Conservation (phyloP, 2,329 filamentous ascomycete genomes). For the Hypoxylon sp. region DNA sequence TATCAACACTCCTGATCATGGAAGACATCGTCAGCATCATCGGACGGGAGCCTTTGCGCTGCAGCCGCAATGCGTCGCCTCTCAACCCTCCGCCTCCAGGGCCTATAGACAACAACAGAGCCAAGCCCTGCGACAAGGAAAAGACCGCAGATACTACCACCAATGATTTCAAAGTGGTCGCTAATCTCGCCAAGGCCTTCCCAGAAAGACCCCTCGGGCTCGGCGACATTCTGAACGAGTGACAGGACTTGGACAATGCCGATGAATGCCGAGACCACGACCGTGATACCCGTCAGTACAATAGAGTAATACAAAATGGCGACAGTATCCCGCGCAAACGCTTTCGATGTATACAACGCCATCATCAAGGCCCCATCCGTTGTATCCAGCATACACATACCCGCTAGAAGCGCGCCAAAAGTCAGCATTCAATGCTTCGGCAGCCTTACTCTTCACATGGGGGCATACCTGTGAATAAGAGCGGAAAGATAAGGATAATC, state of each 20-base stretch:
- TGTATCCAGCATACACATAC: slow-evolving; percentile 96
- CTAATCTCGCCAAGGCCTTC: slow-evolving; percentile 83
- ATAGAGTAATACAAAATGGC: slow-evolving; percentile 95
- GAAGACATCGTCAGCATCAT: slow-evolving; percentile 36
- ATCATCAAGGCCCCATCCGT: slow-evolving; percentile 96
- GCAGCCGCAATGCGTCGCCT: slow-evolving; percentile 37
- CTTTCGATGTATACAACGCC: slow-evolving; percentile 86
- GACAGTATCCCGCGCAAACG: slow-evolving; percentile 84
- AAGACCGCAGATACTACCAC: slow-evolving; percentile 86
- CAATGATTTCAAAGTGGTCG: slow-evolving; percentile 88
- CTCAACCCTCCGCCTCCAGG: slow-evolving; percentile 76
- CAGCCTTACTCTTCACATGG: background rate
- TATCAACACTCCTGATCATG: slow-evolving; percentile 34
- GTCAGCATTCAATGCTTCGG: slow-evolving; percentile 9
- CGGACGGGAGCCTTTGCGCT: slow-evolving; percentile 35
- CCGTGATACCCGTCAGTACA: slow-evolving; percentile 85
- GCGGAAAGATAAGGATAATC: slow-evolving; percentile 92
- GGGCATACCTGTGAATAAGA: slow-evolving; percentile 84
- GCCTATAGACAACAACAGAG: slow-evolving; percentile 81
- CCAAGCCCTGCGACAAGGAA: slow-evolving; percentile 84
- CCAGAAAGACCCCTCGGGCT: slow-evolving; percentile 87
- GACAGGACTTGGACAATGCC: slow-evolving; percentile 87
- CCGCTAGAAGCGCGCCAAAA: slow-evolving; percentile 65
- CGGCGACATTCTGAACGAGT: slow-evolving; percentile 81
- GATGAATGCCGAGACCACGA: slow-evolving; percentile 87